These are phyloP conservation scores for Vaccinium vitisidaea DNA, from an alignment of 148 eudicot genomes.

Conservation along the genomic window DNA sequence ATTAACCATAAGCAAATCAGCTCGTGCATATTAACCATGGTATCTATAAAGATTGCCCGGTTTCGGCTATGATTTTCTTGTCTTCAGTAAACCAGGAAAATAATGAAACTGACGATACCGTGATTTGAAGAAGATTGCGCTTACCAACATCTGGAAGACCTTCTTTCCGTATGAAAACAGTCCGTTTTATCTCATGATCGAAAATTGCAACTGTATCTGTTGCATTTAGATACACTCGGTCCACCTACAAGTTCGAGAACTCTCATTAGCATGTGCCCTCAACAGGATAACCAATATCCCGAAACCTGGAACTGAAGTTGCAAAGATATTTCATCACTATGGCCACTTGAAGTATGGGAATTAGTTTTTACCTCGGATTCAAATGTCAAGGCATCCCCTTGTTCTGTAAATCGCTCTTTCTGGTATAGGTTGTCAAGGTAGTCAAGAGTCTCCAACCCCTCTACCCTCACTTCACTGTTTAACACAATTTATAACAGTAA, in stretches of 20 bases:
- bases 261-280: constrained; percentile 13
- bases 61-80: background rate
- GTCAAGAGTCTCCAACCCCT: constrained; percentile 89
- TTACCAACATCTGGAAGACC: constrained; percentile 92
- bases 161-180: constrained; percentile 65
- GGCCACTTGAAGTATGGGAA: background rate
- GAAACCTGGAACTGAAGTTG: background rate
- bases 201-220: constrained; percentile 57
- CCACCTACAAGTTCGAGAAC: constrained; percentile 44
- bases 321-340: background rate
- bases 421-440: constrained; percentile 68
- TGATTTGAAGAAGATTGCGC: constrained; percentile 1
- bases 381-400: constrained; percentile 95
- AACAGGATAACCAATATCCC: background rate
- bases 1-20: background rate
- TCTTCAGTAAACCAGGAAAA: background rate
- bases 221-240: constrained; percentile 69
- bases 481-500: constrained; percentile 7
- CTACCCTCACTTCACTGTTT: constrained; percentile 94
- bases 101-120: background rate
- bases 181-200: constrained; percentile 77
- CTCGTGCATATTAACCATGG: too few species aligned
- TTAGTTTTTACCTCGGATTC: constrained; percentile 69
- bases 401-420: constrained; percentile 84
- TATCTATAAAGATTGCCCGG: background rate